A percentile compares a stretch with the other conserved stretches of the same genome.
These are phyloP conservation scores for Xylaria palmicola DNA, from an alignment of 495 filamentous ascomycete genomes.

Conservation along the genomic window DNA sequence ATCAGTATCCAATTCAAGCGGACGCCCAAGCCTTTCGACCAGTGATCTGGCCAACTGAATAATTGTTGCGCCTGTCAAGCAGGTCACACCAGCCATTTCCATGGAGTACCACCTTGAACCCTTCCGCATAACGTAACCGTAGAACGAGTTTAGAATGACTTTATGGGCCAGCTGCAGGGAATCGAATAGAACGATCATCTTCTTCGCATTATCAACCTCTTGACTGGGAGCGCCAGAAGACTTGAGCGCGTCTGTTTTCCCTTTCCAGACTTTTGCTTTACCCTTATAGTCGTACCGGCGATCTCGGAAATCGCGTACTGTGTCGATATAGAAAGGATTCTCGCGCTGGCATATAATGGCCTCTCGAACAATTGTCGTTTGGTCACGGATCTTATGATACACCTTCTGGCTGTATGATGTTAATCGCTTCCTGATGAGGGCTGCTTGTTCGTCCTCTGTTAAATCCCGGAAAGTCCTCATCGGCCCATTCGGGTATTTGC, in stretches of 20 bases:
- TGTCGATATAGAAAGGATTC: constrained; percentile 98
- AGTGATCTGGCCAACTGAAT: constrained; percentile 96
- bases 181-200: constrained; percentile 97
- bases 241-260: constrained; percentile 85
- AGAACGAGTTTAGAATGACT: constrained; percentile 98
- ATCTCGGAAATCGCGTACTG: constrained; percentile 91
- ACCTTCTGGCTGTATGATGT: constrained; percentile 97
- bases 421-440: constrained; percentile 78
- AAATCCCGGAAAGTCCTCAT: constrained; percentile 79
- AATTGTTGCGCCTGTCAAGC: constrained; percentile 92
- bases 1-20: constrained; percentile 96
- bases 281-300: constrained; percentile 98
- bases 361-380: constrained; percentile 87
- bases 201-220: constrained; percentile 93
- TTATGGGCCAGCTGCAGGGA: constrained; percentile 97
- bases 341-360: constrained; percentile 98
- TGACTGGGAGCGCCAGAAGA: constrained; percentile 68
- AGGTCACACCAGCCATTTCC: constrained; percentile 99
- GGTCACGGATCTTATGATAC: constrained; percentile 98
- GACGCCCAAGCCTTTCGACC: constrained; percentile 89
- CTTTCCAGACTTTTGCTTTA: constrained; percentile 97
- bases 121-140: constrained; percentile 99
- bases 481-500: constrained; percentile 65
- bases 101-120: constrained; percentile 98
- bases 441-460: constrained; percentile 77